phyloP scores from a whole-genome alignment of 345 rosid genomes.

The Syzygium aromaticum region DNA sequence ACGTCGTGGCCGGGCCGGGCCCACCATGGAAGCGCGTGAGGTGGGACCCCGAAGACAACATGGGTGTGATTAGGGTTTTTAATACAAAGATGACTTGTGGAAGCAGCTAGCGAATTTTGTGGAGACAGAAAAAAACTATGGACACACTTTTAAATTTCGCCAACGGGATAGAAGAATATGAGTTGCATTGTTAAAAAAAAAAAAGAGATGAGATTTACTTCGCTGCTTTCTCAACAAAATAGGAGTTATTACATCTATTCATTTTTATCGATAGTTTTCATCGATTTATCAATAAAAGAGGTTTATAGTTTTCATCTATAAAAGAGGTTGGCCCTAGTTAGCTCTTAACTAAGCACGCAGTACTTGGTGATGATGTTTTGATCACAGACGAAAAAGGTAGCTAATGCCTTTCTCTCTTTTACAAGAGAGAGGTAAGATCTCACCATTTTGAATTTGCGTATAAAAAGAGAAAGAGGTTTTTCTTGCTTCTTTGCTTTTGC shows the following conservation, averaged over 20 bases:
- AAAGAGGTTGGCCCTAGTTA: background rate
- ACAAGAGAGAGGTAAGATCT: background rate
- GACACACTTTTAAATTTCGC: background rate
- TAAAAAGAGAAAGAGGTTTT: background rate
- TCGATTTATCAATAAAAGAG: background rate
- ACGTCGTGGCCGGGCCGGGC: background rate
- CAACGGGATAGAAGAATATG: background rate
- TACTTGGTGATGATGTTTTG: background rate
- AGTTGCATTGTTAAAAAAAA: too few species aligned
- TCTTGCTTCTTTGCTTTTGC: background rate
- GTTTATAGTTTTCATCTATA: too few species aligned
- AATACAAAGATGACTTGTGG: background rate
- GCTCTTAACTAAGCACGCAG: background rate
- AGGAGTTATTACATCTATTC: background rate
- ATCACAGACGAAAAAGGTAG: background rate
- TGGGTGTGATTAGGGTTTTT: slow-evolving; percentile 7
- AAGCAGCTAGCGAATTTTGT: background rate
- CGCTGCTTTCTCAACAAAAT: background rate
- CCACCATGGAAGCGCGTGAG: slow-evolving; percentile 25
- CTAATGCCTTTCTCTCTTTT: background rate
- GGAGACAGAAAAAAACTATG: background rate
- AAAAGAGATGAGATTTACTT: background rate
- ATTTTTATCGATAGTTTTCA: background rate
- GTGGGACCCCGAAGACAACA: slow-evolving; percentile 25
- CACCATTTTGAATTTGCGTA: background rate